Base-by-base conservation (phyloP, 2,329 filamentous ascomycete genomes). In the Ceratocystis eucalypticola region DNA sequence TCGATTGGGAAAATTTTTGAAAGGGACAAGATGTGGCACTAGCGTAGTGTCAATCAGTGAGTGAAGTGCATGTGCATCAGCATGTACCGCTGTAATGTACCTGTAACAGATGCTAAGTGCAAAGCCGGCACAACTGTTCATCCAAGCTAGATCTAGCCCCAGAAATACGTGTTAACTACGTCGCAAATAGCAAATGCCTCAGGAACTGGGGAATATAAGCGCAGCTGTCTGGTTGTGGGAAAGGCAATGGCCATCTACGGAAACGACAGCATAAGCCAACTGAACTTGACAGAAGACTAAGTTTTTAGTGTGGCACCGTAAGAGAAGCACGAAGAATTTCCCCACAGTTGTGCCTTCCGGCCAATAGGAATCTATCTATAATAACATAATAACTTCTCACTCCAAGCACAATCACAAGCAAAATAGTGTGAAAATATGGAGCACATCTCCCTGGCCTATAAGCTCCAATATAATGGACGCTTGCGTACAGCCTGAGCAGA, bases 41-140 rank as follows among this genome's bases (percentile, higher is more conserved):
- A 59, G 55, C 55, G 55, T n/a, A 12, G 55, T 59, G 55, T 37
- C 55, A 59, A 59, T 59, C 8, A n/a, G 15, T 41, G 37, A 41
- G 37, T 15, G 10, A 41, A 12, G 37, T 41, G 37, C 12, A 41
- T 41, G 37, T n/a, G 55, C 55, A 59, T 30, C 37, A 17, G 55
- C 28, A 59, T 33, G 55, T 59, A 10, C 30, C 55, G 12, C 12
- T n/a, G 25, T 12, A 28, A 41, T 41, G 37, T 41, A 4, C 37
- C 20, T 59, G 55, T n/a, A n/a, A 33, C 5, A 8, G 55, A 28
- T n/a, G 48, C 48, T 3, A n/a, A 22, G n/a, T 22, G n/a, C 6
- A 53, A 25, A 25, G 33, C 17, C 28, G 33, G 53, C 10, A 41
- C 37, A 15, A 15, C 37, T 15, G 37, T 15, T 41, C 37, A 41